Conservation (phyloP, 1,139 yeast species). For the Pneumocystis murina region DNA sequence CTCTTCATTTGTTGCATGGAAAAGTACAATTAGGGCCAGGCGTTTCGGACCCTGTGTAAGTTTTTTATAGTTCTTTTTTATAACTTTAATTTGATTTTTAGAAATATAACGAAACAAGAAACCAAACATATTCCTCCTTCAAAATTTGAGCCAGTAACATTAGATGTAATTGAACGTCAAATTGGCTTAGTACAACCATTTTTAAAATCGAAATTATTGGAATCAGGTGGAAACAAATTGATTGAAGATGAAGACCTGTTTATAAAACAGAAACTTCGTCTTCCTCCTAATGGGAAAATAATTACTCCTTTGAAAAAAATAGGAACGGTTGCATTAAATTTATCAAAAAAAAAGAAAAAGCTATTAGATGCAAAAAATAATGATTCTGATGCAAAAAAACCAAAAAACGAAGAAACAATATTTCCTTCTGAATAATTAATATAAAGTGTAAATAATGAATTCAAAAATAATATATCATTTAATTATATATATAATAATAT, state of each 20-base stretch:
- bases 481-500: neutral
- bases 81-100: constrained; percentile 13
- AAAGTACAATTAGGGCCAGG: constrained; percentile 27
- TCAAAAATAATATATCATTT: neutral
- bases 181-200: constrained; percentile 49
- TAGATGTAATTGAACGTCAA: constrained; percentile 36
- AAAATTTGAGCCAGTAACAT: constrained; percentile 30
- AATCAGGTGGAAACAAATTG: constrained; percentile 31
- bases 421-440: neutral
- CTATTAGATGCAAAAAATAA: neutral
- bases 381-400: neutral
- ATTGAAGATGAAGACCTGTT: constrained; percentile 75
- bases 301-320: constrained; percentile 8
- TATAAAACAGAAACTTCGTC: constrained; percentile 62
- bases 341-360: constrained; percentile 10
- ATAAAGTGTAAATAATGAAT: neutral
- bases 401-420: neutral
- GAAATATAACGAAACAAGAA: constrained; percentile 14
- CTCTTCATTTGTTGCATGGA: constrained; percentile 75
- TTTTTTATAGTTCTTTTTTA: constrained; percentile 12
- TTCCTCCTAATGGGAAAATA: constrained; percentile 90
- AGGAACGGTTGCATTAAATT: neutral
- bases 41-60: constrained; percentile 7
- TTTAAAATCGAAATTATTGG: constrained; percentile 25
- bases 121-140: constrained; percentile 20